A percentile compares a stretch with the other conserved stretches of the same genome.
Evolutionary conservation across 1,139 yeast genomes (phyloP).

Genomic region (Suhomyces ambrosiae): DNA sequence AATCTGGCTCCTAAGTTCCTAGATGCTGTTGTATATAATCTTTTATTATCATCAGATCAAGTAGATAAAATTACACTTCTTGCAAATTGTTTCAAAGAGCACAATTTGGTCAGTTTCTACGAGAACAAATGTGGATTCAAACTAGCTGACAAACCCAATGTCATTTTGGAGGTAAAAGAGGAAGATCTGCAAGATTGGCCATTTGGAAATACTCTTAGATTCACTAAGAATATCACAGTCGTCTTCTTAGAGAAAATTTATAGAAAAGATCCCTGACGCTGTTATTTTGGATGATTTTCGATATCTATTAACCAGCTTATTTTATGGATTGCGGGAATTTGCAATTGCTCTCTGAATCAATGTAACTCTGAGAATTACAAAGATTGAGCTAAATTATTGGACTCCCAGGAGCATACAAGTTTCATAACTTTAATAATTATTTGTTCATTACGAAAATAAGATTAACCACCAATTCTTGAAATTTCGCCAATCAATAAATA

Average conservation of each 20-base stretch:
- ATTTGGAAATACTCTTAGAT: background rate
- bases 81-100: conserved; percentile 2
- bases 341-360: too few relatives aligned
- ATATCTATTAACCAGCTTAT: background rate
- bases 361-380: too few relatives aligned
- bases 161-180: conserved; percentile 1
- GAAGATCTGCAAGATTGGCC: background rate
- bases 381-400: too few relatives aligned
- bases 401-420: too few relatives aligned
- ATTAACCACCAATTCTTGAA: too few relatives aligned
- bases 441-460: too few relatives aligned
- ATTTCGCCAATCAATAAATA: too few relatives aligned
- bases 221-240: conserved; percentile 3
- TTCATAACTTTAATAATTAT: too few relatives aligned
- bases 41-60: background rate
- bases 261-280: background rate
- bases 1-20: conserved; percentile 2
- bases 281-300: too few relatives aligned
- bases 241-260: background rate
- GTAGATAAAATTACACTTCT: background rate
- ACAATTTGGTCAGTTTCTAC: conserved; percentile 2
- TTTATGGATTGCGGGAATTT: too few relatives aligned
- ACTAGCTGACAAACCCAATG: conserved; percentile 1
- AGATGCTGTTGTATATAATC: background rate
- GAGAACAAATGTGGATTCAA: conserved; percentile 2